phyloP scores from a whole-genome alignment of 768 basidiomycete species.

The Termitomyces sp. region DNA sequence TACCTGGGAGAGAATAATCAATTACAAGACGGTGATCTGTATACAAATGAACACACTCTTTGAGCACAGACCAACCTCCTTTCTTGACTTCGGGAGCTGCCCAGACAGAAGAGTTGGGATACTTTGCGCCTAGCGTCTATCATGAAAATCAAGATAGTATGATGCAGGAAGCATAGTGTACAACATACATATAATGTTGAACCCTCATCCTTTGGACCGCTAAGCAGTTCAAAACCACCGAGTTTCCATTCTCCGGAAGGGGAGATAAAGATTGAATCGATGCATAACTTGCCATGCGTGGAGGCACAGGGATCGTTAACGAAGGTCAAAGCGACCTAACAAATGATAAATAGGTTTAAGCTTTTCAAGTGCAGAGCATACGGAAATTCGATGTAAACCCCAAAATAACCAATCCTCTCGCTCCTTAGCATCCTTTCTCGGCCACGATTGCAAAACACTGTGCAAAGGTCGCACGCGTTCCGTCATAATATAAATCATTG shows the following conservation, averaged over 20 bases:
- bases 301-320: conserved; percentile 79
- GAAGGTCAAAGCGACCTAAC: conserved; percentile 83
- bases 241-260: conserved; percentile 96
- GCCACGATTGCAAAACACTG: conserved; percentile 54
- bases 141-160: conserved; percentile 7
- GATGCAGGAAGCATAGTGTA: conserved; percentile 4
- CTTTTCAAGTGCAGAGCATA: conserved; percentile 32
- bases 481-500: conserved; percentile 86
- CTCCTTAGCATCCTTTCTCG: conserved; percentile 53
- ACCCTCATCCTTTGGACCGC: conserved; percentile 72
- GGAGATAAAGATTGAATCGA: conserved; percentile 83
- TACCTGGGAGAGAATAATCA: conserved; percentile 24
- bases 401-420: conserved; percentile 88
- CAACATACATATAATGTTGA: conserved; percentile 75
- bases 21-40: background rate
- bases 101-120: conserved; percentile 55
- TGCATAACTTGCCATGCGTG: conserved; percentile 75
- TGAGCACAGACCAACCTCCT: conserved; percentile 74
- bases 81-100: conserved; percentile 87
- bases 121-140: conserved; percentile 61
- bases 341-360: conserved; percentile 6
- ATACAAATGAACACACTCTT: conserved; percentile 75
- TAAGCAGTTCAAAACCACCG: conserved; percentile 89
- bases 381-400: conserved; percentile 89
- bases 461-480: conserved; percentile 83